Evolutionary conservation across 495 filamentous ascomycete genomes (phyloP), one percentile per base, ranked within the genome.

Genomic region (Chaetomidium leptoderma): DNA sequence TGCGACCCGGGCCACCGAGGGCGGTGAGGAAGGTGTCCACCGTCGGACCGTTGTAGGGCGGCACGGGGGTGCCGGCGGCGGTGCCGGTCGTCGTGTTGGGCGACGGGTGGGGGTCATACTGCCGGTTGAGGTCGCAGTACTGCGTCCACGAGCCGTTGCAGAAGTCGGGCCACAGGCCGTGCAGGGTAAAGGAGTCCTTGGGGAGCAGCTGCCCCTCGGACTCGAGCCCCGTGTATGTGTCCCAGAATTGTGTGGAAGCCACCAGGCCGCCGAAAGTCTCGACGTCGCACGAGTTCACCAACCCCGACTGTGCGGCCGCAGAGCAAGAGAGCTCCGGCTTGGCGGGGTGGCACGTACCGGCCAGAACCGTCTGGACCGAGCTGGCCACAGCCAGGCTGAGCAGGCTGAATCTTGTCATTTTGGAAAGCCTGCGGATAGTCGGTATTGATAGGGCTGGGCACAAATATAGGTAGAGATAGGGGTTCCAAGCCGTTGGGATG

Each of bases 101-200:
- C 8, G 66, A 70, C 21, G 79, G 79, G 14, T 46, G 23, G 1
- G 79, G 79, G 60, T 82, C 79, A 53, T 76, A 82, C 63, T 82
- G 78, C 2, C 79, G 73, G 64, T 50, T 65, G 51, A 76, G 64
- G 61, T 82, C 79, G 65, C 79, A 82, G 64, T 80, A 82, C 53
- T 82, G 77, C n/a, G 78, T 78, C 58, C 68, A 81, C 21, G 69
- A 72, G 50, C 78, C 76, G 58, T 70, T 67, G 63, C 70, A 72
- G 59, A 76, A 78, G 55, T 80, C 76, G 10, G 78, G 78, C 79
- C 79, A 82, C 4, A 82, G 68, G 6, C 79, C 78, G 60, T 82
- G 79, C 21, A 82, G 64, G 6, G 73, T 77, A 72, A 73, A 82
- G 3, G 70, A 63, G 39, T 76, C 54, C 37, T 64, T 45, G 13